A percentile compares a stretch with the other conserved stretches of the same genome.
Evolutionary conservation across 306 rosid species (phyloP).

Genomic region (Fagus crenata): DNA sequence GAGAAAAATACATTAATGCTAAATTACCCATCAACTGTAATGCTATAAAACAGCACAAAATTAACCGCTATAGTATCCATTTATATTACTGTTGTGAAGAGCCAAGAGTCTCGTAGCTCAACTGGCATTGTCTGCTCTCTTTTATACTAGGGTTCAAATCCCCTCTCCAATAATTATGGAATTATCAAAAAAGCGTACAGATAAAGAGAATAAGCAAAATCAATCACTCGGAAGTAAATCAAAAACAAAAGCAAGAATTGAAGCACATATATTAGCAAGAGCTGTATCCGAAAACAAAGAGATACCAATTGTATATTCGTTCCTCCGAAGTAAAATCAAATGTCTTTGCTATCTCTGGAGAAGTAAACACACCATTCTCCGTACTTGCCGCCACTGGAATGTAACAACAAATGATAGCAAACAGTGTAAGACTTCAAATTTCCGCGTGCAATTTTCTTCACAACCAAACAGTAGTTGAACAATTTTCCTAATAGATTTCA

Average conservation of each 20-base stretch:
- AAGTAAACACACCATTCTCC: slow-evolving; percentile 64
- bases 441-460: neutral
- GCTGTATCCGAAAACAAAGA: neutral
- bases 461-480: neutral
- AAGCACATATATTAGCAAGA: neutral
- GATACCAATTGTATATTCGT: slow-evolving; percentile 83
- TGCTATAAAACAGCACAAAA: neutral
- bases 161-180: too few species aligned
- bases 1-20: neutral
- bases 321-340: slow-evolving; percentile 83
- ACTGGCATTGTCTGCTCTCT: too few species aligned
- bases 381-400: slow-evolving; percentile 67
- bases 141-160: too few species aligned
- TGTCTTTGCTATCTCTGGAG: slow-evolving; percentile 73
- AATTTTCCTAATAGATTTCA: too few species aligned
- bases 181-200: neutral
- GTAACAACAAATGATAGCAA: neutral
- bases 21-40: neutral
- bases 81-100: neutral
- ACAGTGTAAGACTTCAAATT: neutral
- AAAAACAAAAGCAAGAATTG: neutral
- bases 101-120: neutral
- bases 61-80: neutral
- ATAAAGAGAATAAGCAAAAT: neutral
- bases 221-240: neutral